Conservation (phyloP, 2,329 filamentous ascomycete species). For the Calonectria leucothoes region DNA sequence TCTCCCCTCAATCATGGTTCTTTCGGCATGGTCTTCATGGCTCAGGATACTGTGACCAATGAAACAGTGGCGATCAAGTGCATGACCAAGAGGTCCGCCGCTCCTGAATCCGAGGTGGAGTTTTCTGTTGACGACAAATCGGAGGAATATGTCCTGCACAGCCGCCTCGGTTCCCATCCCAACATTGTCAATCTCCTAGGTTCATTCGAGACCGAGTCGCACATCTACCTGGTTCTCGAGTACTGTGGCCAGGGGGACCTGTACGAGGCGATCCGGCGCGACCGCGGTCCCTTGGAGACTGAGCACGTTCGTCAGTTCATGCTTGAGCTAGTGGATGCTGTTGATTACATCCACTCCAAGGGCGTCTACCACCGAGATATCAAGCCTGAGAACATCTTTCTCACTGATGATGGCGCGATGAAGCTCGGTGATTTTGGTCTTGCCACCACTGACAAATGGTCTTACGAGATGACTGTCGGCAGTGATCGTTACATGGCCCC, state of each 20-base stretch:
- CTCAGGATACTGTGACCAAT: constrained; percentile 80
- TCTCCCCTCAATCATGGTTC: constrained; percentile 98
- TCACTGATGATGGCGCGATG: constrained; percentile 86
- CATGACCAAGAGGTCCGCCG: constrained; percentile 82
- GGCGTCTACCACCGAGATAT: constrained; percentile 97
- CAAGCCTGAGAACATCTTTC: constrained; percentile 99
- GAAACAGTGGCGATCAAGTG: constrained; percentile 95
- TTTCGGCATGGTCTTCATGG: constrained; percentile 98
- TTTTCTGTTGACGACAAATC: constrained; percentile 85
- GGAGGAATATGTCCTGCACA: constrained; percentile 84
- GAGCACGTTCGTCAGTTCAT: constrained; percentile 98
- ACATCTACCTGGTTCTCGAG: constrained; percentile 93
- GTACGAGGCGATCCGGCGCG: constrained; percentile 94
- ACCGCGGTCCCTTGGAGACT: constrained; percentile 89
- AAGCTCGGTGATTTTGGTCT: constrained; percentile 98
- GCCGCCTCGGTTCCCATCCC: constrained; percentile 80
- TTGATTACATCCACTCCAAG: constrained; percentile 90
- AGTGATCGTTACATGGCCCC: constrained; percentile 99
- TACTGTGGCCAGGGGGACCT: constrained; percentile 96
- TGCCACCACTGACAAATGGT: constrained; percentile 90
- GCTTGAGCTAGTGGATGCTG: constrained; percentile 90
- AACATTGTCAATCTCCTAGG: constrained; percentile 95
- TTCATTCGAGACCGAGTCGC: constrained; percentile 91
- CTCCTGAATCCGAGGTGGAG: constrained; percentile 68
- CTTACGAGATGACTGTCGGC: constrained; percentile 91